Conservation (phyloP, 2,329 filamentous ascomycete genomes). For the Fusarium concolor region DNA sequence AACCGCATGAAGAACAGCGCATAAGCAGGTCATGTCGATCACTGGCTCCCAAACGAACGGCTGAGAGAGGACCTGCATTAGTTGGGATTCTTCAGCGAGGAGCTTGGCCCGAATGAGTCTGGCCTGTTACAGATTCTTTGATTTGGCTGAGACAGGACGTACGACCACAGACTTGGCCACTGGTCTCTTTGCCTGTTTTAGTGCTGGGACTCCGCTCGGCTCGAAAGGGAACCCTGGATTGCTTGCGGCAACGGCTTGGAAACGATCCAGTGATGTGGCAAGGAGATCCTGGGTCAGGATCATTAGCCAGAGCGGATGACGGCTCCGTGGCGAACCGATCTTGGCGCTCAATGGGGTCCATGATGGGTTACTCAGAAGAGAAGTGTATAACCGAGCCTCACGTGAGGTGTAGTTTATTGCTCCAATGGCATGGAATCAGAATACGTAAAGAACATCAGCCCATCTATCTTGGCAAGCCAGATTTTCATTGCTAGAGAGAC, state of each 20-base stretch:
- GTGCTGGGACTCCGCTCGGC: background rate
- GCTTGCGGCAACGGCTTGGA: background rate
- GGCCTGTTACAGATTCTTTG: background rate
- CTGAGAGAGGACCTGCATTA: conserved; percentile 26
- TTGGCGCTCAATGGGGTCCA: conserved; percentile 1
- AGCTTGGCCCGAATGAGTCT: background rate
- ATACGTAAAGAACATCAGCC: background rate
- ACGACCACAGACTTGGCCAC: background rate
- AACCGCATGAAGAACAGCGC: background rate
- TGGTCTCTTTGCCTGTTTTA: conserved; percentile 12
- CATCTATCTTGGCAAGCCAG: background rate
- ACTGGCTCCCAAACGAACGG: conserved; percentile 1
- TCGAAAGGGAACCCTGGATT: background rate
- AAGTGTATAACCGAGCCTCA: background rate
- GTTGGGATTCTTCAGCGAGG: background rate
- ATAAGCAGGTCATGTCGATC: conserved; percentile 27
- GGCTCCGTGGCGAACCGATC: conserved; percentile 8
- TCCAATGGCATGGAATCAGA: background rate
- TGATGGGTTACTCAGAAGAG: background rate
- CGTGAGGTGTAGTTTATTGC: background rate
- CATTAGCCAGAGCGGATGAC: background rate
- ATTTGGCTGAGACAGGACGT: conserved; percentile 2
- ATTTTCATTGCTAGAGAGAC: background rate
- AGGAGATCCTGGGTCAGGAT: background rate
- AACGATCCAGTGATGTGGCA: background rate